Evolutionary conservation across 805 yeast genomes (phyloP), one percentile per base, ranked within the genome.

Genomic region (Saturnispora zaruensis): DNA sequence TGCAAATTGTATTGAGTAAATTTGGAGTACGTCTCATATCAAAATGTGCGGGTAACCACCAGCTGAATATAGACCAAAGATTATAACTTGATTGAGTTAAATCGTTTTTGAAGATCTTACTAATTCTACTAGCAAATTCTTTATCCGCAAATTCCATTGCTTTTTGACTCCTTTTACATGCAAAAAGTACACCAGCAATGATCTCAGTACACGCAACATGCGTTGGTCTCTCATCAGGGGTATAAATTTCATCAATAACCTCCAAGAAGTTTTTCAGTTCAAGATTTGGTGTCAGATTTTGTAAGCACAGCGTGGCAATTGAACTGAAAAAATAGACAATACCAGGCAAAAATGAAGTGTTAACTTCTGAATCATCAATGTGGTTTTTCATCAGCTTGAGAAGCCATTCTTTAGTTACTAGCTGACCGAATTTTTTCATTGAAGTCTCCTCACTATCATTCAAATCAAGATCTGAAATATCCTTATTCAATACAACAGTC

Each of bases 201-300:
- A 87, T 62, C 62, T 90, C 97, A 50, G 87, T 78, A 1, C 76
- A 71, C 9, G 84, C 81, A 26, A 93, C 80, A 61, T 90, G 95
- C 2, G 84, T 70, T 14, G 87, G 78, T 57, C 83, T 84, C 51
- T 88, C 96, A 51, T 79, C 82, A 26, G 74, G 71, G 13, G 77
- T 76, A 59, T 83, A 87, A 6, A 74, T 61, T 5, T 68, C 71
- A 5, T 67, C 66, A 18, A 84, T 66, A 1, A 81, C 55, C 0
- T 68, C 73, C 23, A 84, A 59, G 7, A 86, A 57, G 6, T 86
- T 87, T 1, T 68, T 69, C 48, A 79, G 71, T 0, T 68, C 55
- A 16, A 85, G 55, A 3, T 66, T 55, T 3, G 75, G 65, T 8
- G 71, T 67, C 14, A 67, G 66, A 1, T 72, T 78, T 46, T 72